Evolutionary conservation across 2,329 filamentous ascomycete genomes (phyloP).

Genomic region (Colletotrichum kahawae): DNA sequence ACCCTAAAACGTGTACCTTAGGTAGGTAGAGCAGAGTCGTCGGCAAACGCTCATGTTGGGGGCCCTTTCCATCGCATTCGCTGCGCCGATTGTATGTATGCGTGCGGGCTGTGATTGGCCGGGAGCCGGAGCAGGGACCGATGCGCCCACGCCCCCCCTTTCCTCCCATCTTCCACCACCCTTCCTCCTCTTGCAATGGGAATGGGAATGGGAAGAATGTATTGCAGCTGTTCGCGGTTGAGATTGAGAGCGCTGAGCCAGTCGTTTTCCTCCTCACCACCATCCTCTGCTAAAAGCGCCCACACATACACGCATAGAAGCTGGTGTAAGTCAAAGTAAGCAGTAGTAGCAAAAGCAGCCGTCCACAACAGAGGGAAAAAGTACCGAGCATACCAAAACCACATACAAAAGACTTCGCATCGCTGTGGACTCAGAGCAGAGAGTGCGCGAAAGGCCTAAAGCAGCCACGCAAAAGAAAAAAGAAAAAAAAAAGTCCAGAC

Average conservation of each 20-base stretch:
- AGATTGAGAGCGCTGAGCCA: neutral
- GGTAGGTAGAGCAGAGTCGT: neutral
- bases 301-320: neutral
- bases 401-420: neutral
- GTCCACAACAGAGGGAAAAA: neutral
- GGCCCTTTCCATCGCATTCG: neutral
- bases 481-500: neutral
- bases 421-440: neutral
- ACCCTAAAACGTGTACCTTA: neutral
- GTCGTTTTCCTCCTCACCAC: neutral
- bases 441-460: neutral
- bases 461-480: neutral
- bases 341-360: neutral
- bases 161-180: neutral
- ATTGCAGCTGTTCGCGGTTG: slow-evolving; percentile 5
- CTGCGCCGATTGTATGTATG: neutral
- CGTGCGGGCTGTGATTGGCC: neutral
- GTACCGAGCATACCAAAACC: neutral
- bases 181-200: neutral
- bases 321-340: neutral
- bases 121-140: neutral
- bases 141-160: neutral
- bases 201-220: neutral
- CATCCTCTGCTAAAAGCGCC: neutral
- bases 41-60: neutral